Percentiles rank a stretch among this genome's conserved stretches.
Conservation (phyloP, 495 filamentous ascomycete species). For the Saxophila tyrrhenica region DNA sequence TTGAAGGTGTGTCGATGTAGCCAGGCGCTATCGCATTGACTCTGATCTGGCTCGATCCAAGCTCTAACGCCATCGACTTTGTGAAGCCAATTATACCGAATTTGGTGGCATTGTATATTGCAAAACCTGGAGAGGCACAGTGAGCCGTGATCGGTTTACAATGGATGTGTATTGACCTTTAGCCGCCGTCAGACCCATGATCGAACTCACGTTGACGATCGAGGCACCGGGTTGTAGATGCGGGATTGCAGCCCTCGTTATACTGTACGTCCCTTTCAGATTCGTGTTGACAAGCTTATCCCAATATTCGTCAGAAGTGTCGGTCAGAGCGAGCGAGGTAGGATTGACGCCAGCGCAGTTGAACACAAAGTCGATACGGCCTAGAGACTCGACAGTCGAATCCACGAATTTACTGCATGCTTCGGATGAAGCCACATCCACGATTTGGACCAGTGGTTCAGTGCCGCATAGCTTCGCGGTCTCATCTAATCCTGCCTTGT, state of each 20-base stretch:
- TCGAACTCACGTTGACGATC: constrained; percentile 38
- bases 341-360: constrained; percentile 45
- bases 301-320: constrained; percentile 27
- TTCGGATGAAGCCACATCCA: constrained; percentile 31
- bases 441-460: constrained; percentile 20
- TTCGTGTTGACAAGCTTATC: constrained; percentile 32
- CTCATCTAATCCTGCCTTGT: constrained; percentile 23
- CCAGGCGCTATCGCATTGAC: constrained; percentile 45
- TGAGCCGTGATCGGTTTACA: too few relatives aligned
- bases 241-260: constrained; percentile 24
- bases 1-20: constrained; percentile 35
- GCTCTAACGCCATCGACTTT: constrained; percentile 44
- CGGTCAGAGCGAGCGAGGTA: constrained; percentile 23
- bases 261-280: constrained; percentile 26
- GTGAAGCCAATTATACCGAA: constrained; percentile 43
- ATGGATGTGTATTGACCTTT: too few relatives aligned
- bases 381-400: background rate
- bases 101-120: constrained; percentile 46
- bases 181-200: constrained; percentile 31
- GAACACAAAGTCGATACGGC: constrained; percentile 35
- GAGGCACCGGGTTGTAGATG: constrained; percentile 17
- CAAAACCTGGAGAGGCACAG: too few relatives aligned
- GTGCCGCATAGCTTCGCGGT: constrained; percentile 10
- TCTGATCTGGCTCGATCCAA: constrained; percentile 41
- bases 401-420: constrained; percentile 25